Evolutionary conservation across 257 asterid species (phyloP).

Genomic region (Eucommia ulmoides): DNA sequence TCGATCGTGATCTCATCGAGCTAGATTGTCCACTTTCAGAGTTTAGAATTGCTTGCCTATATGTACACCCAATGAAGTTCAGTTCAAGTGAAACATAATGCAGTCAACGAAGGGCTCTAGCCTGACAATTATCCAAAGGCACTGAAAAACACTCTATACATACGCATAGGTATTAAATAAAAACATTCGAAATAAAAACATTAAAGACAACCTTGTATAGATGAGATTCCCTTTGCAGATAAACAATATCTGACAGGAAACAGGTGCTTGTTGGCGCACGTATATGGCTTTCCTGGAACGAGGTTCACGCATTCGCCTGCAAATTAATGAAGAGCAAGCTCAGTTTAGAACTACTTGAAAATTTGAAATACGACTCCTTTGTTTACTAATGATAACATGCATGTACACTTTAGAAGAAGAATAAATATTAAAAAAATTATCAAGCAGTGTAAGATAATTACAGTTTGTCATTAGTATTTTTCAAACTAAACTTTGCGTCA

Average conservation of each 20-base stretch:
- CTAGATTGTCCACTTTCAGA: slow-evolving; percentile 20
- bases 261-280: slow-evolving; percentile 59
- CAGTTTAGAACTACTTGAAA: neutral
- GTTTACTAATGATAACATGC: too few species aligned
- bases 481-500: neutral
- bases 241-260: slow-evolving; percentile 73
- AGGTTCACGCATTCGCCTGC: slow-evolving; percentile 73
- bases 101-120: too few species aligned
- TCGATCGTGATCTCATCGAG: slow-evolving; percentile 36
- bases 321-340: slow-evolving; percentile 1
- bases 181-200: too few species aligned
- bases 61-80: slow-evolving; percentile 11
- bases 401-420: too few species aligned
- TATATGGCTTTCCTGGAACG: slow-evolving; percentile 75
- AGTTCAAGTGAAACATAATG: slow-evolving; percentile 11
- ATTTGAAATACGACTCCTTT: too few species aligned
- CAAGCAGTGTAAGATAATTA: too few species aligned
- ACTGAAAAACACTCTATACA: too few species aligned
- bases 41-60: slow-evolving; percentile 31
- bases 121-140: too few species aligned
- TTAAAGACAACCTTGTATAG: slow-evolving; percentile 71
- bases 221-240: slow-evolving; percentile 75
- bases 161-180: too few species aligned
- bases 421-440: too few species aligned
- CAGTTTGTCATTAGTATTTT: too few species aligned